These are phyloP conservation scores for Amphicarpaea edgeworthii DNA, from an alignment of 306 rosid species.

Conservation along the genomic window DNA sequence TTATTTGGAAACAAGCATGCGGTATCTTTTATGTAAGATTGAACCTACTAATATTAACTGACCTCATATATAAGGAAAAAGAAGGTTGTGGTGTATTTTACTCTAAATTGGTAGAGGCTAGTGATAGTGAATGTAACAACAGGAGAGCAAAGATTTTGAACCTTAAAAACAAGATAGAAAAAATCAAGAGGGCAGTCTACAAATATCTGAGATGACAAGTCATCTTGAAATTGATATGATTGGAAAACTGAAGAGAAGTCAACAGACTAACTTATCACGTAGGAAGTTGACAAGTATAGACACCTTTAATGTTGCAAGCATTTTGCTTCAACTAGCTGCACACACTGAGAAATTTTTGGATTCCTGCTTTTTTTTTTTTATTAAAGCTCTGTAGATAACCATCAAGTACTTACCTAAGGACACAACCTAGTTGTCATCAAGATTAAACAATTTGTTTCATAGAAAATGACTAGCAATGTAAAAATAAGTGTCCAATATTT, in stretches of 20 bases:
- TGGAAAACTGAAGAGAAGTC: background rate
- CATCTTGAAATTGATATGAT: background rate
- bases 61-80: too few relatives aligned
- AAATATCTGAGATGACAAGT: conserved; percentile 19
- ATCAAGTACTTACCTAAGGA: conserved; percentile 13
- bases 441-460: background rate
- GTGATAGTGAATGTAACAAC: background rate
- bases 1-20: background rate
- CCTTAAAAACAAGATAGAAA: background rate
- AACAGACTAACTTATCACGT: background rate
- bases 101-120: conserved; percentile 2
- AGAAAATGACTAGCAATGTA: background rate
- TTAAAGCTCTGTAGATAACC: background rate
- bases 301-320: background rate
- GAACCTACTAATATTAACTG: background rate
- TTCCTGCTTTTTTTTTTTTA: background rate
- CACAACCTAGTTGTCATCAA: background rate
- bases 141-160: background rate
- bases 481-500: background rate
- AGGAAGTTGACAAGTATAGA: background rate
- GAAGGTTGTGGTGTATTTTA: conserved; percentile 16
- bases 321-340: background rate
- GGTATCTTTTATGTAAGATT: background rate
- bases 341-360: background rate
- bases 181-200: background rate